These are phyloP conservation scores for Penicillium corylophilum DNA, from an alignment of 2,329 filamentous ascomycete genomes.

Conservation along the genomic window DNA sequence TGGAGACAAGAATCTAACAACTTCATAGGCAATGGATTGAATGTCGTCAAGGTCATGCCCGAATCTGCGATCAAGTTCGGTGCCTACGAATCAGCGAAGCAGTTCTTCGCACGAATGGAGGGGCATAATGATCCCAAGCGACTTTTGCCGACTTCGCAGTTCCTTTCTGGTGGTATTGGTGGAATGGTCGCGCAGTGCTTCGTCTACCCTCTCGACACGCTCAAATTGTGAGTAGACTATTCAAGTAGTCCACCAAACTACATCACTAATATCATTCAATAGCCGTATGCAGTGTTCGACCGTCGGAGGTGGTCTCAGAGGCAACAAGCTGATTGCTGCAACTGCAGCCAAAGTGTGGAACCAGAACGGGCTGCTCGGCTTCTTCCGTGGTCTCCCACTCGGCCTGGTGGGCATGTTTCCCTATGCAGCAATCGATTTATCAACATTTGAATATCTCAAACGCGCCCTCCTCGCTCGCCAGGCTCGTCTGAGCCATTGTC, in stretches of 20 bases:
- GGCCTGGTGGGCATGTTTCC: slow-evolving; percentile 96
- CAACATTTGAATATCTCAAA: slow-evolving; percentile 92
- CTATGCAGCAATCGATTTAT: slow-evolving; percentile 94
- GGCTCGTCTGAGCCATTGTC: slow-evolving; percentile 65
- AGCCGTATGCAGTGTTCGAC: slow-evolving; percentile 91
- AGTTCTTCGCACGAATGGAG: slow-evolving; percentile 79
- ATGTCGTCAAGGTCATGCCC: slow-evolving; percentile 97
- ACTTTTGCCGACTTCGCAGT: slow-evolving; percentile 83
- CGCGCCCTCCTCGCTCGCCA: slow-evolving; percentile 67
- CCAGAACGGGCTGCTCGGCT: slow-evolving; percentile 69
- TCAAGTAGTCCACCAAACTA: background rate
- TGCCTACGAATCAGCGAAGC: slow-evolving; percentile 60
- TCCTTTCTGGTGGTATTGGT: slow-evolving; percentile 83
- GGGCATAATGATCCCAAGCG: slow-evolving; percentile 78
- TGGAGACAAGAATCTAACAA: slow-evolving; percentile 19
- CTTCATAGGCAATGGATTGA: slow-evolving; percentile 82
- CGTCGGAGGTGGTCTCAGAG: slow-evolving; percentile 77
- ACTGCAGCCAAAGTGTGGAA: slow-evolving; percentile 86
- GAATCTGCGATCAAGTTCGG: slow-evolving; percentile 89
- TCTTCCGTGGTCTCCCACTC: slow-evolving; percentile 91
- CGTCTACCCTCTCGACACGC: slow-evolving; percentile 84
- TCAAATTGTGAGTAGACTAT: slow-evolving; percentile 54
- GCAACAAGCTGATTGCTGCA: slow-evolving; percentile 76
- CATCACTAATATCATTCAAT: slow-evolving; percentile 10
- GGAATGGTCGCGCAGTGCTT: slow-evolving; percentile 95